Evolutionary conservation across 2,329 filamentous ascomycete species (phyloP).

Genomic region (Penicillium sp.): DNA sequence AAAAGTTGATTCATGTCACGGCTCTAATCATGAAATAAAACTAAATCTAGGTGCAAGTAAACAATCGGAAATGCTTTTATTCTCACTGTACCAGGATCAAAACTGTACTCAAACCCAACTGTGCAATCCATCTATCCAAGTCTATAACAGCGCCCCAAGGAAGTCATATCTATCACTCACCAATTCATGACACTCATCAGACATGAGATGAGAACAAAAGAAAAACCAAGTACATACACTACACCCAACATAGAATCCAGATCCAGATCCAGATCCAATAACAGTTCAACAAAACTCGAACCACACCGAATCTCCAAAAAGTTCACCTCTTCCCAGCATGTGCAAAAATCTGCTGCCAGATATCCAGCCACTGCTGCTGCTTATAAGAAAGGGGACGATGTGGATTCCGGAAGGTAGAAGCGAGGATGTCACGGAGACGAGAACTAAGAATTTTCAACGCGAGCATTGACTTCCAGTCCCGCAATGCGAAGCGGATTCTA

Average conservation of each 20-base stretch:
- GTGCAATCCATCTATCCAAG: neutral
- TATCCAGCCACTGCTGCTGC: conserved; percentile 68
- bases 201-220: neutral
- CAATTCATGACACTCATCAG: neutral
- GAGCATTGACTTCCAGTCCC: conserved; percentile 86
- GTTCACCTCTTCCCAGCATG: conserved; percentile 20
- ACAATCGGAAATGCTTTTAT: too few relatives aligned
- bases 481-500: conserved; percentile 72
- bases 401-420: conserved; percentile 56
- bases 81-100: neutral
- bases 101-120: neutral
- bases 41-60: too few relatives aligned
- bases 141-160: neutral
- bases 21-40: too few relatives aligned
- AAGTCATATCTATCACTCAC: neutral
- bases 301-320: too few relatives aligned
- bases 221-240: neutral
- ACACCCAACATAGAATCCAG: neutral
- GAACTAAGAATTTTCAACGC: conserved; percentile 77
- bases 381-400: conserved; percentile 50
- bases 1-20: neutral
- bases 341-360: conserved; percentile 67
- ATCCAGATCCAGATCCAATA: neutral
- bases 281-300: neutral
- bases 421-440: conserved; percentile 70